These are phyloP conservation scores for Kernera saxatilis DNA, from an alignment of 345 rosid species.

Conservation along the genomic window DNA sequence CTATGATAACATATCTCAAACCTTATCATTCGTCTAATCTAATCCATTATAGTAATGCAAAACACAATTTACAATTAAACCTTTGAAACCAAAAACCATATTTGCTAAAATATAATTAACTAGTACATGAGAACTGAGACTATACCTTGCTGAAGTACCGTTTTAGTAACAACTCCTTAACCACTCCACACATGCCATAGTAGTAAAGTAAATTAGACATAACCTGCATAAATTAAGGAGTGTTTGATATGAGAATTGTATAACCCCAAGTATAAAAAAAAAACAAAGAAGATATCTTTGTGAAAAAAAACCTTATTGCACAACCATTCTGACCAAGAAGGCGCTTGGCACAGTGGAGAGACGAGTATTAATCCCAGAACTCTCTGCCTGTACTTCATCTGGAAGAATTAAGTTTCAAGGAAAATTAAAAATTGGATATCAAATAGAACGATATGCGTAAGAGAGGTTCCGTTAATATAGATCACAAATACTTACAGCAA, in stretches of 20 bases:
- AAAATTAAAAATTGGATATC: neutral
- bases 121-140: neutral
- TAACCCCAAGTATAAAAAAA: neutral
- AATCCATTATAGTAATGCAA: neutral
- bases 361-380: conserved; percentile 88
- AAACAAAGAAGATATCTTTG: conserved; percentile 11
- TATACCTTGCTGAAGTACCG: conserved; percentile 92
- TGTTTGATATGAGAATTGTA: conserved; percentile 1
- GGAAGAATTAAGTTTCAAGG: neutral
- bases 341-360: conserved; percentile 88
- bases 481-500: conserved; percentile 64
- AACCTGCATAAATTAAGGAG: conserved; percentile 45
- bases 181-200: conserved; percentile 93
- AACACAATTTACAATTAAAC: neutral
- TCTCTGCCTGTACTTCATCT: conserved; percentile 89
- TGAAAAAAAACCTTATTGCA: conserved; percentile 59
- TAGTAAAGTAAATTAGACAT: conserved; percentile 78
- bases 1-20: conserved; percentile 40
- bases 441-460: neutral
- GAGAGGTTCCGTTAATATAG: neutral
- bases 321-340: conserved; percentile 97
- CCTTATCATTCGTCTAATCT: conserved; percentile 14
- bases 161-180: conserved; percentile 77
- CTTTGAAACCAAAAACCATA: neutral
- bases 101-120: neutral